Evolutionary conservation across 1,139 yeast species (phyloP), one percentile per base, ranked within the genome.

Genomic region (Geotrichum cucujoidarum): DNA sequence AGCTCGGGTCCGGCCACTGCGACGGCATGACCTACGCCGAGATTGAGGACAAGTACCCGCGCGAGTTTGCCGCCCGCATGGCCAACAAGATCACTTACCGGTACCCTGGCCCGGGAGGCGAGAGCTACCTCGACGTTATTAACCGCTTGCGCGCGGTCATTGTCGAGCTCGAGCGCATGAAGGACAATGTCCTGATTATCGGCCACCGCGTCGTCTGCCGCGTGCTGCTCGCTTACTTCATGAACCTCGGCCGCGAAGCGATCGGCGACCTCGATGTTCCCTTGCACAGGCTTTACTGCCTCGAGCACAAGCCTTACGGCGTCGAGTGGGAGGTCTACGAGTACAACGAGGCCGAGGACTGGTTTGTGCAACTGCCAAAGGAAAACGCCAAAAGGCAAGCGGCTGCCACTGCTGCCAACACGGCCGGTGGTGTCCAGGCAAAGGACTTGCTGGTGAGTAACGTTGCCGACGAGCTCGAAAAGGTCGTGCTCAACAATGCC

Each of bases 51-150:
- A 72, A 72, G 57, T 78, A 74, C 57, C 96, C 97, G 0, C 77
- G 75, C 38, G 97, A 92, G 65, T 90, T 83, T 60, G 80, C 77
- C 40, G 77, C 89, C 18, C 76, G 97, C 53, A 70, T 87, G 56
- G 72, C 74, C 40, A 83, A 87, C 64, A 90, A 90, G 67, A 73
- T 90, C 59, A 72, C 82, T 24, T 90, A 89, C 66, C 72, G 97
- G 56, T 90, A 89, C 62, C 97, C 97, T 1, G 97, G 97, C 10
- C 86, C 88, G 47, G 96, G 97, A n/a, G 97, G 97, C 30, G 97
- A 90, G 67, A 85, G 95, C 0, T 90, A 90, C 59, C 70, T 90
- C 58, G 98, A 92, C 67, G 98, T 90, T 4, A 83, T 92, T 60
- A 87, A 90, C 55, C 75, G 98, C 53, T 73, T 92, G 52, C 74